Percentiles rank a stretch among this genome's conserved stretches.
phyloP scores from a whole-genome alignment of 768 basidiomycete genomes.

The Tylopilus sp. region DNA sequence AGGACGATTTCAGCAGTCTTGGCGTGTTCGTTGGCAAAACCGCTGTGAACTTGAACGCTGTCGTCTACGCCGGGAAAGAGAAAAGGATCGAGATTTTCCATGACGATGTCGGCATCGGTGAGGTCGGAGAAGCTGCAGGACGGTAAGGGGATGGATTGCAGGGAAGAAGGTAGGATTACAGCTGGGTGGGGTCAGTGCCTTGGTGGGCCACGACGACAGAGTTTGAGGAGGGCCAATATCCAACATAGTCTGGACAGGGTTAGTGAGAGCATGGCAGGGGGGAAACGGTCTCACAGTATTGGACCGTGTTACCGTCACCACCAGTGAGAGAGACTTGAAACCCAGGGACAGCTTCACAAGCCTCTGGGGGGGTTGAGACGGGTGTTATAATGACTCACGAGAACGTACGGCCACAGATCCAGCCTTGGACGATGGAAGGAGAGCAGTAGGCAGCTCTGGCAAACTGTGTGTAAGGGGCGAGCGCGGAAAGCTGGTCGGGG shows the following conservation, averaged over 20 bases:
- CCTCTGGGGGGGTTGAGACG: constrained; percentile 16
- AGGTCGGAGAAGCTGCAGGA: constrained; percentile 43
- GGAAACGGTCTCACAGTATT: constrained; percentile 39
- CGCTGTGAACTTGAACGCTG: constrained; percentile 46
- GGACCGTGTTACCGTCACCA: constrained; percentile 47
- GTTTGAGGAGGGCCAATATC: constrained; percentile 49
- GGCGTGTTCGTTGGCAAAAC: constrained; percentile 52
- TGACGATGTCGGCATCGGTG: constrained; percentile 45
- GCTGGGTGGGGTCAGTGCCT: constrained; percentile 53
- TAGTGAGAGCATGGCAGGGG: background rate
- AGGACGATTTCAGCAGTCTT: constrained; percentile 44
- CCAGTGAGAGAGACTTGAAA: constrained; percentile 38
- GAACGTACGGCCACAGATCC: constrained; percentile 43
- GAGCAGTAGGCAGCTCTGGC: constrained; percentile 55
- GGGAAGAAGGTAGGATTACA: constrained; percentile 35
- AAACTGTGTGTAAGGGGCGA: constrained; percentile 49
- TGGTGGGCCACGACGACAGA: constrained; percentile 60
- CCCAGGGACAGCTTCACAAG: constrained; percentile 41
- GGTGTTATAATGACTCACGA: background rate
- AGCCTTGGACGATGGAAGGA: constrained; percentile 34
- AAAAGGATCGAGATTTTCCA: constrained; percentile 37
- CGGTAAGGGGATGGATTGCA: background rate
- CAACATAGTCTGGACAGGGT: constrained; percentile 45
- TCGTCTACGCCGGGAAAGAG: constrained; percentile 55
- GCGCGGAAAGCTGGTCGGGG: constrained; percentile 31